Conservation (phyloP, 352 stramenopile species). For the Phytophthora brassicae region DNA sequence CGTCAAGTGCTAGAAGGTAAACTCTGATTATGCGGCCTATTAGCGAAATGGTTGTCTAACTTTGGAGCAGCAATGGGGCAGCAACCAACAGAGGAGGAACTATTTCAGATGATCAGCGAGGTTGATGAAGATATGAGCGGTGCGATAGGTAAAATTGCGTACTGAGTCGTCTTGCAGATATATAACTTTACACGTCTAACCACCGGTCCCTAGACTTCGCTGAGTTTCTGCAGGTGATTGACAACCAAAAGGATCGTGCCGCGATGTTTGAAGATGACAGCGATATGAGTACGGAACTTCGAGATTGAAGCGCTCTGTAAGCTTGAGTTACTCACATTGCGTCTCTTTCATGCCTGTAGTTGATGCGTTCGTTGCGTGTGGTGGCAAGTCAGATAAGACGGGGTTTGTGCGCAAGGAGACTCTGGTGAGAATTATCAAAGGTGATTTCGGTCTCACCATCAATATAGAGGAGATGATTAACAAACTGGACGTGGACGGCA, state of each 20-base stretch:
- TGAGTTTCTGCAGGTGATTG: constrained; percentile 98
- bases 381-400: constrained; percentile 91
- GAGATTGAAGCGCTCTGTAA: not conserved
- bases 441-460: constrained; percentile 95
- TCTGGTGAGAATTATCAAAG: constrained; percentile 95
- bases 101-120: constrained; percentile 97
- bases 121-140: constrained; percentile 93
- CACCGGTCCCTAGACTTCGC: constrained; percentile 88
- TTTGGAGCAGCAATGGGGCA: constrained; percentile 91
- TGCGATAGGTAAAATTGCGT: constrained; percentile 72
- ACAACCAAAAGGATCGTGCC: constrained; percentile 96
- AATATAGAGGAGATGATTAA: constrained; percentile 98
- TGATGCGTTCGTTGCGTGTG: constrained; percentile 96
- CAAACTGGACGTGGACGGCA: constrained; percentile 94
- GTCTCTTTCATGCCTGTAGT: constrained; percentile 65
- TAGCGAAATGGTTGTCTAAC: not conserved
- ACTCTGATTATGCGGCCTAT: too few species aligned
- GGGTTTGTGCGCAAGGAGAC: constrained; percentile 91
- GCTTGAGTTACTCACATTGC: not conserved
- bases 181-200: constrained; percentile 1
- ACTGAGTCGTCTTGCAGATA: not conserved
- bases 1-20: constrained; percentile 92
- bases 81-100: constrained; percentile 97
- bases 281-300: constrained; percentile 87
- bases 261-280: constrained; percentile 96